Conservation (phyloP, 768 basidiomycete genomes). For the Scleroderma citrinum region DNA sequence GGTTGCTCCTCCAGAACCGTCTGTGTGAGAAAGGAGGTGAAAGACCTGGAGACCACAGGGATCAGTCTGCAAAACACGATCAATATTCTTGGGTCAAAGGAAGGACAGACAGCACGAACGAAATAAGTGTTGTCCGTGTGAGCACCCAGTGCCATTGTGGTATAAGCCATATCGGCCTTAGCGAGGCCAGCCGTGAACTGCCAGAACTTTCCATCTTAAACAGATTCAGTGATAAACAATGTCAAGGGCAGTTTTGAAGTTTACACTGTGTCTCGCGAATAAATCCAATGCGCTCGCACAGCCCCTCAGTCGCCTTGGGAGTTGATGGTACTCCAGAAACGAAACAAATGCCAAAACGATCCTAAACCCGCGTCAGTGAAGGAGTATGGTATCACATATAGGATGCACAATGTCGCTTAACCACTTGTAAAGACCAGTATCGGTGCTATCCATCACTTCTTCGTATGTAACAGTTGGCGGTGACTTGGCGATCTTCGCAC, state of each 20-base stretch:
- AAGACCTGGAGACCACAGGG: conserved; percentile 95
- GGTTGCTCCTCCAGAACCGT: conserved; percentile 79
- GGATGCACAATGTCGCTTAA: conserved; percentile 66
- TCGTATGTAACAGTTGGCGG: conserved; percentile 72
- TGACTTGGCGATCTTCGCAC: conserved; percentile 61
- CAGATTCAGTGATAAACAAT: conserved; percentile 31
- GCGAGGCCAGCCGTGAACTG: conserved; percentile 90
- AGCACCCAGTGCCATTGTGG: conserved; percentile 77
- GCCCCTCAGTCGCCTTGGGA: conserved; percentile 77
- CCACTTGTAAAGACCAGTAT: conserved; percentile 73
- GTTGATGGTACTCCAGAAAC: conserved; percentile 75
- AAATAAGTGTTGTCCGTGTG: conserved; percentile 74
- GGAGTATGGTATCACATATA: background rate
- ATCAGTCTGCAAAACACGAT: conserved; percentile 56
- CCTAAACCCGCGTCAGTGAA: conserved; percentile 37
- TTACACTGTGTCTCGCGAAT: conserved; percentile 82
- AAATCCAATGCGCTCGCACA: conserved; percentile 72
- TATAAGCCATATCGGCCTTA: conserved; percentile 93
- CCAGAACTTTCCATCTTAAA: conserved; percentile 89
- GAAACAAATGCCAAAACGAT: conserved; percentile 86
- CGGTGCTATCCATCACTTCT: conserved; percentile 62
- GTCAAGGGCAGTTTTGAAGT: background rate
- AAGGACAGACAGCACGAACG: conserved; percentile 14
- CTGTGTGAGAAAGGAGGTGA: conserved; percentile 81
- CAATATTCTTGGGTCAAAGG: background rate